Conservation (phyloP, 352 stramenopile genomes). For the Phytophthora pseudosyringae region DNA sequence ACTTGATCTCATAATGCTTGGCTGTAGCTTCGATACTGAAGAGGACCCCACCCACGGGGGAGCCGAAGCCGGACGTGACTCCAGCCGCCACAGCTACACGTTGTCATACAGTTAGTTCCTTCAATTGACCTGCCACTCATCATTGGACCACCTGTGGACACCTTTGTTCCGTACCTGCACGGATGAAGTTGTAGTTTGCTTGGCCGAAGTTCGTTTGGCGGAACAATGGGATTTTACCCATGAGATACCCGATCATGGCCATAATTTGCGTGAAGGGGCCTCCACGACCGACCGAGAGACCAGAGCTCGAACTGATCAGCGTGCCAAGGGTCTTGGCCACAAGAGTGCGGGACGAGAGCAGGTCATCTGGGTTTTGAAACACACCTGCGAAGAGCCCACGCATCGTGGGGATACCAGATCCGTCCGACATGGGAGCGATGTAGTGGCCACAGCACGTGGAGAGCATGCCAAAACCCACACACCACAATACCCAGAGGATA, state of each 20-base stretch:
- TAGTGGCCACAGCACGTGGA: constrained; percentile 68
- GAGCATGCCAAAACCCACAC: constrained; percentile 53
- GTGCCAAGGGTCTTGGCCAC: constrained; percentile 76
- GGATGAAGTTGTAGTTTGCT: constrained; percentile 79
- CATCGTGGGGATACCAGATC: constrained; percentile 83
- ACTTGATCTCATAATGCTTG: constrained; percentile 88
- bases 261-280: constrained; percentile 85
- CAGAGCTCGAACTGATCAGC: constrained; percentile 68
- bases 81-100: constrained; percentile 68
- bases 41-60: constrained; percentile 73
- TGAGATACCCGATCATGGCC: constrained; percentile 73
- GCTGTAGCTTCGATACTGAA: constrained; percentile 88
- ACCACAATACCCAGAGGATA: constrained; percentile 76
- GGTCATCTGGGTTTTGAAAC: constrained; percentile 74
- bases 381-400: constrained; percentile 81
- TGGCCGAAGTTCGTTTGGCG: constrained; percentile 74
- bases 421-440: constrained; percentile 65
- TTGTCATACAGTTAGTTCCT: background rate
- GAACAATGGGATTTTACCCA: constrained; percentile 73
- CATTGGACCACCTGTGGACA: too few relatives aligned
- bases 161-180: constrained; percentile 46
- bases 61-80: constrained; percentile 84
- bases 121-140: background rate
- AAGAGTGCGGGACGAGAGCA: constrained; percentile 73
- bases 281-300: constrained; percentile 71